These are phyloP conservation scores for Ambispora gerdemannii DNA, from an alignment of 192 early-diverging fungal species.

Conservation along the genomic window DNA sequence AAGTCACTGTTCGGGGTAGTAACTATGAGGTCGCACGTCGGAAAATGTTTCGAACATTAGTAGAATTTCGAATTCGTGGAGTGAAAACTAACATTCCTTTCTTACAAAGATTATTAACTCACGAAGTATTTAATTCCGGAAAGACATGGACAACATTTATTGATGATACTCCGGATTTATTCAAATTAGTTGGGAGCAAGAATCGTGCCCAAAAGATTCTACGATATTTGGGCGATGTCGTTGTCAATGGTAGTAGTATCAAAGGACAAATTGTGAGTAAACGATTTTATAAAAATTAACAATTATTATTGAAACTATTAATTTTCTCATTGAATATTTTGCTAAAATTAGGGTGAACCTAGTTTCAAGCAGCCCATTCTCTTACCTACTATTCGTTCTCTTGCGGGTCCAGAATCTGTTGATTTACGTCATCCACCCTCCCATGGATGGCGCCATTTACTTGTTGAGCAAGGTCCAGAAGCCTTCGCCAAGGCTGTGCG, in stretches of 20 bases:
- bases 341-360: conserved; percentile 61
- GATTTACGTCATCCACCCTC: conserved; percentile 59
- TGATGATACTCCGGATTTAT: conserved; percentile 93
- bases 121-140: conserved; percentile 77
- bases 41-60: conserved; percentile 81
- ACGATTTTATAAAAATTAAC: neutral
- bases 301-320: neutral
- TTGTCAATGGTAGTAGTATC: conserved; percentile 88
- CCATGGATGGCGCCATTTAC: conserved; percentile 85
- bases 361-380: conserved; percentile 58
- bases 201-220: conserved; percentile 88
- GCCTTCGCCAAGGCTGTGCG: conserved; percentile 92
- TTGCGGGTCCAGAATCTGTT: conserved; percentile 45
- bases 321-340: neutral
- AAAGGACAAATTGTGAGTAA: conserved; percentile 76
- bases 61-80: conserved; percentile 95
- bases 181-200: conserved; percentile 70
- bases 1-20: conserved; percentile 81
- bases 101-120: conserved; percentile 80
- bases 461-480: conserved; percentile 79
- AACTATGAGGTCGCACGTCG: conserved; percentile 89
- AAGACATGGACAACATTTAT: conserved; percentile 97
- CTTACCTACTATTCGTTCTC: conserved; percentile 57
- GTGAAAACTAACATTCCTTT: conserved; percentile 97
- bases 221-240: conserved; percentile 85